These are phyloP conservation scores for Yamagishiella unicocca DNA, from an alignment of 139 green algal species.

Conservation along the genomic window DNA sequence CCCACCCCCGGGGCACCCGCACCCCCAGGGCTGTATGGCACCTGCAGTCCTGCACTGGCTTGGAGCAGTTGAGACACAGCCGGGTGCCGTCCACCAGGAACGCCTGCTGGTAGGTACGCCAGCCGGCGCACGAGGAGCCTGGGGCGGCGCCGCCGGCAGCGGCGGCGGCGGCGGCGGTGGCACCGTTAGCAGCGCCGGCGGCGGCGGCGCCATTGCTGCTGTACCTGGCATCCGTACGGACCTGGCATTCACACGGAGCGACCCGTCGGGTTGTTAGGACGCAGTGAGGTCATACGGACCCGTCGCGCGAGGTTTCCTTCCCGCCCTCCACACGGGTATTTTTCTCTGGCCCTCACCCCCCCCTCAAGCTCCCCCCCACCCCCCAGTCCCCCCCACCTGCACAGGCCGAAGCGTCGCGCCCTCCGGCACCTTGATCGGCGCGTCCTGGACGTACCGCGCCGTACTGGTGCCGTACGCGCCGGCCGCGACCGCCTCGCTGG, in stretches of 20 bases:
- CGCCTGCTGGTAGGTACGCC: conserved; percentile 68
- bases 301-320: too few species aligned
- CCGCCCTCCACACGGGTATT: too few species aligned
- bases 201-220: not conserved
- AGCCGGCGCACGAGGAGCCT: not conserved
- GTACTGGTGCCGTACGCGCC: conserved; percentile 76
- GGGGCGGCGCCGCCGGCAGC: not conserved
- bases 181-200: not conserved
- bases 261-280: too few species aligned
- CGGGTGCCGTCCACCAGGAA: conserved; percentile 60
- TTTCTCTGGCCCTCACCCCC: too few species aligned
- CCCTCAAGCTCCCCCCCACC: too few species aligned
- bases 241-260: not conserved
- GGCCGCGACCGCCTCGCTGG: conserved; percentile 58
- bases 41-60: conserved; percentile 54
- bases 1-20: not conserved
- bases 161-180: not conserved
- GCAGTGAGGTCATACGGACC: too few species aligned
- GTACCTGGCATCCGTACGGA: conserved; percentile 41
- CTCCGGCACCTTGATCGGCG: conserved; percentile 42
- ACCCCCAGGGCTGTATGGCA: too few species aligned
- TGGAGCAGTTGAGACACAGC: conserved; percentile 77
- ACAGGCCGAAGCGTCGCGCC: conserved; percentile 42
- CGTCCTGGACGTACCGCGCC: conserved; percentile 64
- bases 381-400: conserved; percentile 29